phyloP scores from a whole-genome alignment of 192 early-diverging fungal species.

The Coemansia sp. region DNA sequence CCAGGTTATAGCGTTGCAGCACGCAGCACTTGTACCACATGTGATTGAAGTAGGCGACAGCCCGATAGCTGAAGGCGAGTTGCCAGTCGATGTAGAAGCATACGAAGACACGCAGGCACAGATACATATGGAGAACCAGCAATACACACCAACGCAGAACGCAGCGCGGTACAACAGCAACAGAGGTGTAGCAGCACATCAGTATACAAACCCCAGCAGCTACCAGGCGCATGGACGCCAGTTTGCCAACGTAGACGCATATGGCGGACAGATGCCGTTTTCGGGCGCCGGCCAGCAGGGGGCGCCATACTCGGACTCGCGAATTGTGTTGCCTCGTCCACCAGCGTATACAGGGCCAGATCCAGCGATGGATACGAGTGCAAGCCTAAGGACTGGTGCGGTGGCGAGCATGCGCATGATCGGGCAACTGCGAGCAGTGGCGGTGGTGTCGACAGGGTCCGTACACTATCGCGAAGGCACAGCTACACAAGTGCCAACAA shows the following conservation, averaged over 20 bases:
- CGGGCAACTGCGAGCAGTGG: conserved; percentile 41
- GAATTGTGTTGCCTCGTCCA: no score
- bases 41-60: conserved; percentile 13
- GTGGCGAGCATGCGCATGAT: conserved; percentile 32
- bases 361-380: not conserved
- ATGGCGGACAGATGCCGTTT: not conserved
- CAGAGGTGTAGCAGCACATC: no score
- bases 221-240: conserved; percentile 1
- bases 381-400: not conserved
- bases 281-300: not conserved
- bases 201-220: not conserved
- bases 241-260: not conserved
- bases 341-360: no score
- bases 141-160: not conserved
- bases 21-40: not conserved
- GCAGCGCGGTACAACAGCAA: no score
- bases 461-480: conserved; percentile 22
- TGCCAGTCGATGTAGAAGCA: conserved; percentile 4
- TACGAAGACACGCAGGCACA: not conserved
- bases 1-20: not conserved
- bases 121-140: not conserved
- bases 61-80: not conserved
- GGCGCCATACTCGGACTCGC: not conserved
- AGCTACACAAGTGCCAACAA: conserved; percentile 21
- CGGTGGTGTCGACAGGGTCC: conserved; percentile 32